Base-by-base conservation (phyloP, 441 rosid species). In the Capsella rubella region DNA sequence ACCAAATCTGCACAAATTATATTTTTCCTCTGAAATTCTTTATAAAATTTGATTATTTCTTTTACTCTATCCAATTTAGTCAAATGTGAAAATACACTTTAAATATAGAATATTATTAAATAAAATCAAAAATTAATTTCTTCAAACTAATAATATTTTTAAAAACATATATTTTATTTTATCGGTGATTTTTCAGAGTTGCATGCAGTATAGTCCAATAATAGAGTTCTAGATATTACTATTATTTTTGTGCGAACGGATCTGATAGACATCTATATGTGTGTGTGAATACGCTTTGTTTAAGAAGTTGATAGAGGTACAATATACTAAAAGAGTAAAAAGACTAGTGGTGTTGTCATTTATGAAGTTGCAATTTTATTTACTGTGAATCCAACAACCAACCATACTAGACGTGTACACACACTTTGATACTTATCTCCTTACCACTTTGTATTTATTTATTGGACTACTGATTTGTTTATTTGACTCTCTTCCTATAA, bases 401-500 rank as follows among this genome's bases (percentile, higher is more conserved):
- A 60, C 64, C 64, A 2, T 12, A 59, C 21, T 2, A 6, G 56
- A 51, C 32, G 14, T 2, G n/a, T 51, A 12, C 32, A 50, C 27
- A 25, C 5, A 11, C 51, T 15, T 51, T 51, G 32, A 27, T 58
- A 60, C 65, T 21, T 60, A 60, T 60, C 65, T 60, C 32, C 34
- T 40, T 21, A 40, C 34, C 21, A 8, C 16, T 40, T 60, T 40
- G 32, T 60, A 18, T 60, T 39, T 21, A 12, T 13, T 60, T 31
- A 56, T 34, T 57, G 14, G 27, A 34, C 62, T 34, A 15, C 8
- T 21, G 28, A 34, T 35, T 21, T 34, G 12, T 40, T 49, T 60
- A 25, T 60, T 60, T 60, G 51, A 42, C 35, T 61, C 49, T 60
- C 42, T 61, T 13, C 27, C 51, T 61, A 12, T 61, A 61, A 42